Evolutionary conservation across 2,329 filamentous ascomycete genomes (phyloP), one percentile per base, ranked within the genome.

Genomic region (Onygena corvina): DNA sequence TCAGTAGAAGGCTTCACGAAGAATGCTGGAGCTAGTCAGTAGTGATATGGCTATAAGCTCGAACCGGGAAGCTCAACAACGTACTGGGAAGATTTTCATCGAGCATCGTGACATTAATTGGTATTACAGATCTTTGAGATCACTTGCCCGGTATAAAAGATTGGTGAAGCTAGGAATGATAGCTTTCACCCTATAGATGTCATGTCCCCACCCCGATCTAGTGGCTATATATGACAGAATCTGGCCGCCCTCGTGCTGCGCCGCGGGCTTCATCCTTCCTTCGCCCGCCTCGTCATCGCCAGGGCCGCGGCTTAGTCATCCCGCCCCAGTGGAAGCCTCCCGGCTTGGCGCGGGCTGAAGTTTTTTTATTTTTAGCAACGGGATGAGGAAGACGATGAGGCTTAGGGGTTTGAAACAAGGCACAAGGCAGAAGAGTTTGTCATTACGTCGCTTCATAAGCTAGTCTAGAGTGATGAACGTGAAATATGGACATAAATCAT

Each of bases 81-180:
- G 3, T 60, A 77, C 75, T 87, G 50, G 89, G 89, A n/a, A 95
- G 79, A 66, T 89, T 94, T 65, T 93, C 86, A 80, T 94, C 88
- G 60, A 94, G 77, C 88, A 94, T 94, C 14, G 58, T 65, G 52
- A 46, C 16, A 20, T 20, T 23, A 2, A 11, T 5, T 29, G 11
- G n/a, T 21, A 20, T 11, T 16, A 21, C 3, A 25, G 18, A 21
- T 11, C 14, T n/a, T n/a, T n/a, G n/a, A n/a, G n/a, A n/a, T n/a
- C n/a, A n/a, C n/a, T n/a, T n/a, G n/a, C n/a, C n/a, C n/a, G n/a
- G n/a, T n/a, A n/a, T n/a, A n/a, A n/a, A n/a, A n/a, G n/a, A n/a
- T n/a, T n/a, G n/a, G n/a, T 12, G 18, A 20, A 20, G 21, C 35
- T 40, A 23, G 3, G 12, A 4, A 40, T 40, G 6, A 20, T 38